Percentiles rank a stretch among this genome's conserved stretches.
Evolutionary conservation across 1,284 basidiomycete species (phyloP).

Genomic region (Somion occarium): DNA sequence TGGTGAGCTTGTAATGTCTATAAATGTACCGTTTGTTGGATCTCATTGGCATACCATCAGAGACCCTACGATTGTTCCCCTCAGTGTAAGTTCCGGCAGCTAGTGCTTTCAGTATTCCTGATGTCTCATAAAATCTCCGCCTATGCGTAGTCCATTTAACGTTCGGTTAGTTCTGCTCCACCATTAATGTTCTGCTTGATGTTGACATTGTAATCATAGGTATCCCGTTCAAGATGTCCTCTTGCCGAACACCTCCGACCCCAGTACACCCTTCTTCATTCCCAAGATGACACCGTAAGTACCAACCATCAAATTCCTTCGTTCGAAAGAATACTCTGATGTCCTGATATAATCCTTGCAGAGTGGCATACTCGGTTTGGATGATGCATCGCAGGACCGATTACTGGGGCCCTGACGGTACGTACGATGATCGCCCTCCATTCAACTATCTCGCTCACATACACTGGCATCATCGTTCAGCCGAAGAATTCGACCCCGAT

Average conservation of each 20-base stretch:
- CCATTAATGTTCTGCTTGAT: background rate
- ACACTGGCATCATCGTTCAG: slow-evolving; percentile 22
- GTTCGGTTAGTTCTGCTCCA: slow-evolving; percentile 16
- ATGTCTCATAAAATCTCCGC: too few relatives aligned
- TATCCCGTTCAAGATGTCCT: slow-evolving; percentile 1
- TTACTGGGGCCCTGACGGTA: slow-evolving; percentile 26
- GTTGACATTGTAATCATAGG: background rate
- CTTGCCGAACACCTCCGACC: slow-evolving; percentile 1
- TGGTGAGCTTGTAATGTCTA: too few relatives aligned
- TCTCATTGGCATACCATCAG: too few relatives aligned
- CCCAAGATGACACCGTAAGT: slow-evolving; percentile 19
- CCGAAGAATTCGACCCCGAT: slow-evolving; percentile 53
- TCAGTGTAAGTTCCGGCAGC: slow-evolving; percentile 30
- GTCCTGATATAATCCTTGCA: slow-evolving; percentile 8
- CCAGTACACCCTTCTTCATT: slow-evolving; percentile 20
- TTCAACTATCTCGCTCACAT: background rate
- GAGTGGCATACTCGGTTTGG: slow-evolving; percentile 22
- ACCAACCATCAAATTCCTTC: too few relatives aligned
- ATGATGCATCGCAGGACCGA: slow-evolving; percentile 27
- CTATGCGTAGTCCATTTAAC: slow-evolving; percentile 22
- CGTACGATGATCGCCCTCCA: background rate
- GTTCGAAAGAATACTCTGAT: background rate
- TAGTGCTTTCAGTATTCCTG: too few relatives aligned
- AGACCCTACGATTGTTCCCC: slow-evolving; percentile 29
- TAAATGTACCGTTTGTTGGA: too few relatives aligned